These are phyloP conservation scores for Aspergillus avenaceus DNA, from an alignment of 495 filamentous ascomycete species.

Conservation along the genomic window DNA sequence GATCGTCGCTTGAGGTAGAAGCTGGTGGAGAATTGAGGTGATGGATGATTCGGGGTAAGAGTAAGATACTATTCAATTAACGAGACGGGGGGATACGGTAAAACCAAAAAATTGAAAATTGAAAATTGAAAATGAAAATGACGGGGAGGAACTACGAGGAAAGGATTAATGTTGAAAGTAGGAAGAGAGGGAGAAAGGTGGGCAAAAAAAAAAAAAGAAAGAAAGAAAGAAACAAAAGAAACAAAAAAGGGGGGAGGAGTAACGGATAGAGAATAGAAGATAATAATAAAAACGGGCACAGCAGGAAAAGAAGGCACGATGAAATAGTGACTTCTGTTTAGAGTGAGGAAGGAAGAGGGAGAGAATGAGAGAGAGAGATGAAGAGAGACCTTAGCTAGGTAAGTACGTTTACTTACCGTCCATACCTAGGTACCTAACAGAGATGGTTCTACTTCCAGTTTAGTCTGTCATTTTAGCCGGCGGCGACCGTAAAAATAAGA, in stretches of 20 bases:
- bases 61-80: too few relatives aligned
- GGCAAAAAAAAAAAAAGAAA: slow-evolving; percentile 11
- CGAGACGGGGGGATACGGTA: neutral
- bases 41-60: too few relatives aligned
- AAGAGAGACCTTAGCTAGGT: too few relatives aligned
- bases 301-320: slow-evolving; percentile 1
- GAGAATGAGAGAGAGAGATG: too few relatives aligned
- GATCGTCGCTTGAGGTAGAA: too few relatives aligned
- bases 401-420: too few relatives aligned
- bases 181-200: slow-evolving; percentile 3
- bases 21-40: neutral
- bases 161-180: neutral
- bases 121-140: neutral
- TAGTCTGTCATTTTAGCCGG: too few relatives aligned
- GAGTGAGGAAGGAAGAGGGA: neutral
- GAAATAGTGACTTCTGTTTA: too few relatives aligned
- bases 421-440: too few relatives aligned
- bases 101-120: neutral
- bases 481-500: too few relatives aligned
- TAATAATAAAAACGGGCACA: neutral
- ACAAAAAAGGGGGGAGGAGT: slow-evolving; percentile 14
- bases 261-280: neutral
- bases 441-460: too few relatives aligned
- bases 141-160: neutral
- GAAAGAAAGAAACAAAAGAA: slow-evolving; percentile 20